Evolutionary conservation across 257 asterid species (phyloP), one percentile per base, ranked within the genome.

Genomic region (Linderniella brevidens): DNA sequence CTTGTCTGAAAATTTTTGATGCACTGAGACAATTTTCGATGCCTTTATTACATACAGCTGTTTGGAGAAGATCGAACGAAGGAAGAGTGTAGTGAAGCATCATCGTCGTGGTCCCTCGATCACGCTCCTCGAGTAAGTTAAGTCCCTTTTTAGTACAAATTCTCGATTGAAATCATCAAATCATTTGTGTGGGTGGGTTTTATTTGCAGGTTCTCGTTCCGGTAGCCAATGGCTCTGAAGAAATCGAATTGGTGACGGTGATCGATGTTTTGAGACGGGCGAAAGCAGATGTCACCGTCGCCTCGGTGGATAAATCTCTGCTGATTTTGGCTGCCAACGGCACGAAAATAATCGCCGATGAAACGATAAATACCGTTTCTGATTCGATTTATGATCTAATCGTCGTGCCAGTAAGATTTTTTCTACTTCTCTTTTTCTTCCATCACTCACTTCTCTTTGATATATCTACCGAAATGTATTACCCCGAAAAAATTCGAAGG

Each of bases 171-270:
- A 37, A 42, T 5, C 16, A 42, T 7, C 18, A 44, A 12, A 1
- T 16, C 13, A 4, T 48, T 16, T 37, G 17, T 36, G 35, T 19
- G 39, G 41, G 32, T 49, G 58, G 54, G 46, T 37, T n/a, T 64
- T 60, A 58, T 43, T 57, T 41, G 5, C 68, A 88, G 95, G 87
- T 80, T 50, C 86, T 88, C 39, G 50, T 88, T 64, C 95, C 94
- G 49, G 69, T 88, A 60, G 94, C 95, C 14, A 84, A 84, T 59
- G 95, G 95, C 35, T 84, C 51, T 60, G 94, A 88, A 72, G 98
- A 75, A 58, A 78, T 75, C 57, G 95, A 88, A 69, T 73, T 88
- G 64, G 88, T 78, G 42, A 72, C 87, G 17, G 35, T 76, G 14
- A 57, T 80, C 47, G 98, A 88, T 67, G 64, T 84, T 50, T 57